Evolutionary conservation across 345 rosid genomes (phyloP), one percentile per base, ranked within the genome.

Genomic region (Populus alba): DNA sequence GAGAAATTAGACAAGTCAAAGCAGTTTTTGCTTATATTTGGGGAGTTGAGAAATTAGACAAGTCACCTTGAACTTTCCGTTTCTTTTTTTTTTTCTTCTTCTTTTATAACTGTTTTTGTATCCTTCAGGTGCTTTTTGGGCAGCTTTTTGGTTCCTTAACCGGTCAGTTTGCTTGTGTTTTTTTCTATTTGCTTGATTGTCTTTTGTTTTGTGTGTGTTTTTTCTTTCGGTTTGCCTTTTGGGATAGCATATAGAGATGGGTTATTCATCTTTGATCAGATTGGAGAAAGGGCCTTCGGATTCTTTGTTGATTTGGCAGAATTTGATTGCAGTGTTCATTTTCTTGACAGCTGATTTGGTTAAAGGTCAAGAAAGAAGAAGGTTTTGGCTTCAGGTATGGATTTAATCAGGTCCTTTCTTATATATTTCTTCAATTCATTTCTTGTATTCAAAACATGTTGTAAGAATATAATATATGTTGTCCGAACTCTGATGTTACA

Each of bases 261-360:
- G 33, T 71, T 63, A 38, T 63, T 77, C 31, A 8, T 78, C 20
- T 22, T 22, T 71, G 63, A 62, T 72, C 71, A 78, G 81, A 63
- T 72, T 65, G 23, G 31, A 45, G 41, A 61, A 41, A 37, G 47
- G n/a, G 29, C 27, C 67, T 16, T 57, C 18, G 59, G 31, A 70
- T 61, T 70, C 75, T 77, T 61, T 59, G 33, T 67, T n/a, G 79
- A 66, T 25, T 51, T 68, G 53, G 72, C 53, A 55, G 73, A 8
- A 68, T 53, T 55, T 23, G 66, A 55, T 18, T 55, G 66, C 67
- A 68, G 39, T 35, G 15, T 8, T 47, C 29, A 15, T 9, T 68
- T 35, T 61, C 55, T n/a, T 20, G 15, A n/a, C 27, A 68, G 66
- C 61, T 22, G 23, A 12, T 22, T 45, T 51, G 55, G 61, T 45